Base-by-base conservation (phyloP, 2,329 filamentous ascomycete genomes). In the Lecanosticta acicola region DNA sequence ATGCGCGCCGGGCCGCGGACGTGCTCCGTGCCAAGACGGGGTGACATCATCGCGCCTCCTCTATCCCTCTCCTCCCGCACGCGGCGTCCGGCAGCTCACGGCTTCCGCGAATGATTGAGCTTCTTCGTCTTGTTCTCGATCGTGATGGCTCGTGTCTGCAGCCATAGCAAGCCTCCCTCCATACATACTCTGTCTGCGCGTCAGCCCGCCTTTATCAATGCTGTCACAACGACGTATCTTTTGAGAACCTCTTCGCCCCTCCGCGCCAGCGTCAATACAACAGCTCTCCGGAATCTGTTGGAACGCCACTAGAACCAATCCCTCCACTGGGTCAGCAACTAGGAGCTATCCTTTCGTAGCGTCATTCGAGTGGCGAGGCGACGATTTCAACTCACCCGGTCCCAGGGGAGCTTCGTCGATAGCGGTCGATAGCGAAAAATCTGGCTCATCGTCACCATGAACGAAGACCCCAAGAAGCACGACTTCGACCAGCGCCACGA, bases 401-500 rank as follows among this genome's bases (percentile, higher is more conserved):
- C n/a, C n/a, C n/a, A n/a, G n/a, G n/a, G n/a, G n/a, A n/a, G n/a
- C n/a, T n/a, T n/a, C n/a, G n/a, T n/a, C n/a, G n/a, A n/a, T n/a
- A n/a, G n/a, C n/a, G n/a, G n/a, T n/a, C n/a, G n/a, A n/a, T n/a
- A 29, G 24, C 24, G 24, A 29, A 5, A 11, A 29, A 7, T 7
- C 24, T 29, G 7, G 24, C 5, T 29, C 32, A 39, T 13, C 39
- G 32, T 45, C 42, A 54, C 16, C 43, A 56, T 59, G 51, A 47
- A 54, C 35, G 56, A 58, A 40, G 52, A 55, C 19, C 48, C 54
- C 10, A 46, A 54, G n/a, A 26, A 57, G 13, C 60, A 64, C 50
- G 58, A 64, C 53, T 64, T 65, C 51, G 60, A 65, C 48, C 60
- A 62, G 43, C 57, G 62, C 8, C 57, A 61, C 40, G 59, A 64